Percentiles rank a stretch among this genome's conserved stretches.
Conservation (phyloP, 805 yeast species). For the Metschnikowia sp. region DNA sequence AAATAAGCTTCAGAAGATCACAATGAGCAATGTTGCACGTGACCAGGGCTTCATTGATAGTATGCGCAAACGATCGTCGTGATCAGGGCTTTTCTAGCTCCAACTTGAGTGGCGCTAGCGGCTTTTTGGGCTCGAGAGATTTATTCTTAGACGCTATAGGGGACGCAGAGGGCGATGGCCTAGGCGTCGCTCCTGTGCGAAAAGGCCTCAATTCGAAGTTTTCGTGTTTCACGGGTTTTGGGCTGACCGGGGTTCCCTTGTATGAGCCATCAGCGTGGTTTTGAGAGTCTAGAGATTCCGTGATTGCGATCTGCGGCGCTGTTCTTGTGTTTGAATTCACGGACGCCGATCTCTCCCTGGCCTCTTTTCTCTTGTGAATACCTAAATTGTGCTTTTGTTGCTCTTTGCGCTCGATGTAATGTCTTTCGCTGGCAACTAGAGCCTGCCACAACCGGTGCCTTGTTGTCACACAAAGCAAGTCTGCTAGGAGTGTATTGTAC, state of each 20-base stretch:
- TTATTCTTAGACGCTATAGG: slow-evolving; percentile 21
- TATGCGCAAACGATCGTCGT: slow-evolving; percentile 3
- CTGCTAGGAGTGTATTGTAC: slow-evolving; percentile 26
- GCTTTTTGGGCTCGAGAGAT: background rate
- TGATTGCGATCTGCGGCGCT: background rate
- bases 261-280: too few species aligned
- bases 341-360: slow-evolving; percentile 4
- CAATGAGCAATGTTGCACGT: slow-evolving; percentile 49
- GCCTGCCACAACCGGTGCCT: slow-evolving; percentile 14
- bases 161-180: slow-evolving; percentile 37
- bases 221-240: slow-evolving; percentile 17
- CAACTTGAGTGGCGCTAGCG: background rate
- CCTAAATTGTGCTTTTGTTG: slow-evolving; percentile 28
- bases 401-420: slow-evolving; percentile 24
- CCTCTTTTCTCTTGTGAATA: slow-evolving; percentile 16
- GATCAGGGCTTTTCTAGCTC: background rate
- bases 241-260: background rate
- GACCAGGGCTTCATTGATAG: slow-evolving; percentile 6
- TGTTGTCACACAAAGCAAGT: slow-evolving; percentile 25
- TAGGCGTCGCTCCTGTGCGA: slow-evolving; percentile 38
- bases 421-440: slow-evolving; percentile 11
- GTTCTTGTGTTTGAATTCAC: background rate
- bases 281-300: too few species aligned
- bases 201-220: slow-evolving; percentile 41
- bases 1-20: slow-evolving; percentile 66